These are phyloP conservation scores for Penicillium fuscoglaucum DNA, from an alignment of 2,329 filamentous ascomycete genomes.

Conservation along the genomic window DNA sequence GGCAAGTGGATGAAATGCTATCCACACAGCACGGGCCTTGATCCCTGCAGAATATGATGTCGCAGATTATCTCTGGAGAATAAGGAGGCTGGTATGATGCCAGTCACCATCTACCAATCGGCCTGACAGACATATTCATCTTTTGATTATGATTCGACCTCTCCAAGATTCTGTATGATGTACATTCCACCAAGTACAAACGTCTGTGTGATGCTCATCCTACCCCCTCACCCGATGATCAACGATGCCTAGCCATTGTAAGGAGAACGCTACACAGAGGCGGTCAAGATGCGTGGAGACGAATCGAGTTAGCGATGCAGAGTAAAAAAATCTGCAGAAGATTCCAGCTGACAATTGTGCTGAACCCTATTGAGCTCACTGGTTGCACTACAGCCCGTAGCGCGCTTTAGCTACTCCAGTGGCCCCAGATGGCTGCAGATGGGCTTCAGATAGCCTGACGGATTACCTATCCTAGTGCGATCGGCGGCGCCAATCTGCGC, in stretches of 20 bases:
- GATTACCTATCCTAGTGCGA: conserved; percentile 19
- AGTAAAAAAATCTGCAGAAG: conserved; percentile 13
- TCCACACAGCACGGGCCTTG: background rate
- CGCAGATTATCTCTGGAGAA: background rate
- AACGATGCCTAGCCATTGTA: background rate
- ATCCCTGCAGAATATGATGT: background rate
- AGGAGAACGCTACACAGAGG: background rate
- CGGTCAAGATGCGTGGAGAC: conserved; percentile 14
- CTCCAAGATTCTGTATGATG: background rate
- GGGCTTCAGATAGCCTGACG: conserved; percentile 14
- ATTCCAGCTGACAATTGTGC: conserved; percentile 23
- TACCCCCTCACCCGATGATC: background rate
- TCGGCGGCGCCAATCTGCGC: conserved; percentile 25
- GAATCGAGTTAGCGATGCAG: conserved; percentile 1
- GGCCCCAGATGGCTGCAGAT: conserved; percentile 19
- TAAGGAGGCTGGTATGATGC: background rate
- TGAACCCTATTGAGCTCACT: conserved; percentile 22
- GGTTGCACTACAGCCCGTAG: conserved; percentile 27
- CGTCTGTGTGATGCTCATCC: background rate
- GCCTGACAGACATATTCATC: background rate
- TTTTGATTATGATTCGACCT: background rate
- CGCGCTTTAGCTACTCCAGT: conserved; percentile 10
- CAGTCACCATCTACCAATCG: background rate
- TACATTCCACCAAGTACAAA: background rate
- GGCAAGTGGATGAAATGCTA: background rate